Conservation (phyloP, 805 yeast genomes). For the Myxozyma nipponensis region DNA sequence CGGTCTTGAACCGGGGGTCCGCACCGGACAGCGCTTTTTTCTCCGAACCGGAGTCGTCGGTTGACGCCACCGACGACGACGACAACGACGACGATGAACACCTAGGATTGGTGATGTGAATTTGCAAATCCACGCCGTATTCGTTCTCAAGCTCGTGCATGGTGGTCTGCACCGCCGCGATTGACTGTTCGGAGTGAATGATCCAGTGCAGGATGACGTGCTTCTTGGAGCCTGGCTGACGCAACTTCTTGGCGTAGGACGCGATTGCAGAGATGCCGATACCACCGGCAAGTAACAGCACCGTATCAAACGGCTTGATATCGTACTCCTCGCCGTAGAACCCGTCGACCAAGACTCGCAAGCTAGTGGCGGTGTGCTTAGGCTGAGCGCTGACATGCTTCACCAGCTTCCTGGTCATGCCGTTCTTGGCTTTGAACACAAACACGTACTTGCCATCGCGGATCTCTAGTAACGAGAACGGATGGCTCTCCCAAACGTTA, state of each 20-base stretch:
- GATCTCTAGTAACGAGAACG: slow-evolving; percentile 16
- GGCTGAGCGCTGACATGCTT: slow-evolving; percentile 1
- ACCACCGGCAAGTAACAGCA: slow-evolving; percentile 58
- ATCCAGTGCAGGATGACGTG: slow-evolving; percentile 17
- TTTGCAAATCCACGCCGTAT: slow-evolving; percentile 7
- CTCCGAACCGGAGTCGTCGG: slow-evolving; percentile 1
- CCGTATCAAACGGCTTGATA: slow-evolving; percentile 45
- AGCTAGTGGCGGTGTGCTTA: background rate
- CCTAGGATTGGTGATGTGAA: slow-evolving; percentile 11
- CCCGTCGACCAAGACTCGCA: slow-evolving; percentile 47
- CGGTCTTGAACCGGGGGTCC: background rate
- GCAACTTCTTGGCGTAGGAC: slow-evolving; percentile 41
- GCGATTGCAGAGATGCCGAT: slow-evolving; percentile 59
- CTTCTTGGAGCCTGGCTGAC: background rate
- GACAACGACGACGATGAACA: background rate
- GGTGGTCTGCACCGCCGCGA: slow-evolving; percentile 5
- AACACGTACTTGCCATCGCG: slow-evolving; percentile 6
- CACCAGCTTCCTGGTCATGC: slow-evolving; percentile 5
- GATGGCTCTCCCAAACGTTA: slow-evolving; percentile 20
- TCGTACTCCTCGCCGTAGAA: slow-evolving; percentile 53
- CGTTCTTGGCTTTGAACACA: slow-evolving; percentile 10
- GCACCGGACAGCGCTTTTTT: background rate
- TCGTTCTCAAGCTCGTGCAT: background rate
- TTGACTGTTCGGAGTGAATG: slow-evolving; percentile 6
- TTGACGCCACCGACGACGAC: background rate